Percentiles rank a stretch among this genome's conserved stretches.
Evolutionary conservation across 257 asterid species (phyloP).

Genomic region (Plantago ovata): DNA sequence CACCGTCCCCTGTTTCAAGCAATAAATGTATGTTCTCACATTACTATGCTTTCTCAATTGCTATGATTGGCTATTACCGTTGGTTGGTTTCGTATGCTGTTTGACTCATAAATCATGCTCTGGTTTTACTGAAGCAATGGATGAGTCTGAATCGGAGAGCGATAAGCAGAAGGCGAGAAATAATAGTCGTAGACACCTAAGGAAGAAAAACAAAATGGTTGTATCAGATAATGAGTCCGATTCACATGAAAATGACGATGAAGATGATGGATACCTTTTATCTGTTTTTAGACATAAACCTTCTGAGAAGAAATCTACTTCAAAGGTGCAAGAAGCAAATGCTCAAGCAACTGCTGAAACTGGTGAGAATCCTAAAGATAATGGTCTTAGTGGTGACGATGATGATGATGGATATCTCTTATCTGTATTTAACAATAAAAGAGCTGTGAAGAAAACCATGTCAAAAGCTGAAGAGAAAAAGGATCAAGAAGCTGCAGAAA

Average conservation of each 20-base stretch:
- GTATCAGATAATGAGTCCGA: constrained; percentile 50
- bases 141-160: constrained; percentile 20
- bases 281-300: constrained; percentile 31
- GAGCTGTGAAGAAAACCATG: constrained; percentile 21
- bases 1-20: constrained; percentile 42
- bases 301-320: constrained; percentile 22
- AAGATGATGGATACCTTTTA: constrained; percentile 29
- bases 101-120: constrained; percentile 10
- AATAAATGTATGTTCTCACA: constrained; percentile 35
- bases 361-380: constrained; percentile 27
- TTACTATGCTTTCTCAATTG: neutral
- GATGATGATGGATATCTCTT: too few relatives aligned
- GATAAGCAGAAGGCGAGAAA: constrained; percentile 27
- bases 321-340: constrained; percentile 31
- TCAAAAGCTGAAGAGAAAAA: constrained; percentile 31
- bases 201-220: constrained; percentile 40
- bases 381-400: constrained; percentile 17
- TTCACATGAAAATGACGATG: constrained; percentile 39
- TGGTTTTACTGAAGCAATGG: constrained; percentile 26
- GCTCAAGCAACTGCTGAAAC: constrained; percentile 21
- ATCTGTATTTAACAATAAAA: constrained; percentile 32
- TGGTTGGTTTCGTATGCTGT: constrained; percentile 5
- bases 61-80: constrained; percentile 12
- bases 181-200: constrained; percentile 28
- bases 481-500: constrained; percentile 23